phyloP scores from a whole-genome alignment of 768 basidiomycete species.

The Kwoniella pini region DNA sequence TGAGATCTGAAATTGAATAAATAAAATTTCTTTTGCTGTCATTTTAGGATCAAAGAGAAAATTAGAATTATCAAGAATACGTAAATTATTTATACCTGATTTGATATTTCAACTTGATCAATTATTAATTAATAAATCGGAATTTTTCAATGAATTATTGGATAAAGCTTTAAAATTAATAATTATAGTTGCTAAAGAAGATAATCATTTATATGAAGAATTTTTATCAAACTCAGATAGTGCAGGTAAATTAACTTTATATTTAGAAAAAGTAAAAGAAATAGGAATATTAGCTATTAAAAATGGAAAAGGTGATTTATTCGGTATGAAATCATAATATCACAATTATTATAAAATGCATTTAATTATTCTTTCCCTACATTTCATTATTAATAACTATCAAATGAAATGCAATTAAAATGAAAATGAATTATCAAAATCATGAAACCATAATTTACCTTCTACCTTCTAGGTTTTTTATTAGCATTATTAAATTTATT shows the following conservation, averaged over 20 bases:
- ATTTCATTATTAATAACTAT: too few relatives aligned
- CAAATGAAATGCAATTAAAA: too few relatives aligned
- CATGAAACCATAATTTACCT: neutral
- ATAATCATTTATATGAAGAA: constrained; percentile 80
- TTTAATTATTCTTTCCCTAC: neutral
- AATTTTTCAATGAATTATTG: constrained; percentile 66
- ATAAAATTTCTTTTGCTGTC: too few relatives aligned
- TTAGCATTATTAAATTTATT: constrained; percentile 15
- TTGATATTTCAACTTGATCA: constrained; percentile 81
- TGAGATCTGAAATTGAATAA: too few relatives aligned
- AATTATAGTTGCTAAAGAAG: constrained; percentile 84
- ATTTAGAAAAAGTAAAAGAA: constrained; percentile 70
- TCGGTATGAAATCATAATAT: constrained; percentile 16
- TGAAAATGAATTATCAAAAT: too few relatives aligned
- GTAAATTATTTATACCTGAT: constrained; percentile 86
- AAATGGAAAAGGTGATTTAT: constrained; percentile 32
- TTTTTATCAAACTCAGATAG: constrained; percentile 66
- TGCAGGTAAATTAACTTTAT: constrained; percentile 64
- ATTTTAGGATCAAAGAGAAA: constrained; percentile 61
- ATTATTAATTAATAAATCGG: constrained; percentile 66
- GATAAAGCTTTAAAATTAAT: constrained; percentile 72
- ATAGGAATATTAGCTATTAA: constrained; percentile 70
- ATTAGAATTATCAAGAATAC: constrained; percentile 73
- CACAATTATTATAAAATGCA: neutral
- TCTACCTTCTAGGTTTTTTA: constrained; percentile 9